Conservation (phyloP, 768 basidiomycete genomes). For the Tricholoma sp. region DNA sequence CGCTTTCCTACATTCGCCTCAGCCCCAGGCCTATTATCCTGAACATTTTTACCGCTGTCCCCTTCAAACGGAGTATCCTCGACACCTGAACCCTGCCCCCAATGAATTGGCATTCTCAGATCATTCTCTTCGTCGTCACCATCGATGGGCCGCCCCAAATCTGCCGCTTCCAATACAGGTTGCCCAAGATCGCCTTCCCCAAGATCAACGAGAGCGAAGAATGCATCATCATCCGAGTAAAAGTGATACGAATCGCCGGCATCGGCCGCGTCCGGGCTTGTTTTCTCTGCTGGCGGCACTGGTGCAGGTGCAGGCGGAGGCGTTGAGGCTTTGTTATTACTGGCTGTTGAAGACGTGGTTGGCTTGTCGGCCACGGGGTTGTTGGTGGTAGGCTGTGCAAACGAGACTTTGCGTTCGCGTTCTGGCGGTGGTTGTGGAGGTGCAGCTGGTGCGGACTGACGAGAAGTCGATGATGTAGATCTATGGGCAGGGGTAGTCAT, state of each 20-base stretch:
- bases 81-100: constrained; percentile 28
- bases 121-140: constrained; percentile 20
- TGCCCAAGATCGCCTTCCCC: constrained; percentile 41
- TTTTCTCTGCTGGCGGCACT: constrained; percentile 3
- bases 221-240: constrained; percentile 62
- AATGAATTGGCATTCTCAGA: constrained; percentile 36
- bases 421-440: background rate
- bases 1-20: background rate
- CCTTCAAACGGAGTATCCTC: constrained; percentile 9
- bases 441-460: background rate
- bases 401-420: background rate
- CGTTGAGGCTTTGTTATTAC: background rate
- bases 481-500: constrained; percentile 25
- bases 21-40: constrained; percentile 8
- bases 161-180: constrained; percentile 37
- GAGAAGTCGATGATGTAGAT: background rate
- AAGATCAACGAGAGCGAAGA: constrained; percentile 54
- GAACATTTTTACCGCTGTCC: constrained; percentile 2
- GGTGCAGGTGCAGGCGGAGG: constrained; percentile 4
- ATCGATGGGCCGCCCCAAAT: constrained; percentile 41
- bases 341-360: background rate
- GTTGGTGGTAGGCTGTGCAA: background rate
- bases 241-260: constrained; percentile 42
- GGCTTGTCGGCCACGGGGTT: background rate
- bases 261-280: constrained; percentile 9